Evolutionary conservation across 345 rosid genomes (phyloP).

Genomic region (Murraya koenigii): DNA sequence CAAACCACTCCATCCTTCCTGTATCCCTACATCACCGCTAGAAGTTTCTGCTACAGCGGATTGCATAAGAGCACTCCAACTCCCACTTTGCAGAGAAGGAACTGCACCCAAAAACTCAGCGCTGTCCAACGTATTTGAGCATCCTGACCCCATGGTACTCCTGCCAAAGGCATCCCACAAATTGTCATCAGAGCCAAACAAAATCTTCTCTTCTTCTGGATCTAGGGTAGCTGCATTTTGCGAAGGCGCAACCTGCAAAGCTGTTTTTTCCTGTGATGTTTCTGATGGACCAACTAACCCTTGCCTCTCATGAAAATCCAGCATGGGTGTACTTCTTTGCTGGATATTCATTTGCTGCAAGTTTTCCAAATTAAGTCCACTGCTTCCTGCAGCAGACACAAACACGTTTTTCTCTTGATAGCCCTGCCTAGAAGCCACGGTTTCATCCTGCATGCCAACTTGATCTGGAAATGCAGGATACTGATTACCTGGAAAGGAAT

Average conservation of each 20-base stretch:
- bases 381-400: constrained; percentile 33
- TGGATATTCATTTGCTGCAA: constrained; percentile 41
- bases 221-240: constrained; percentile 70
- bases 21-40: constrained; percentile 44
- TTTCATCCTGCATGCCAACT: constrained; percentile 42
- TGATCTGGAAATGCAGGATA: constrained; percentile 46
- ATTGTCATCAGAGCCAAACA: constrained; percentile 86
- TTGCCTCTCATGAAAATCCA: constrained; percentile 39
- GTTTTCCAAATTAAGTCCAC: constrained; percentile 41
- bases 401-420: constrained; percentile 39
- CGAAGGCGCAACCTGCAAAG: constrained; percentile 30
- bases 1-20: constrained; percentile 62
- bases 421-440: constrained; percentile 45
- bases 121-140: constrained; percentile 41
- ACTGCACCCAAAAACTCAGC: constrained; percentile 45
- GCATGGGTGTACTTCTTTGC: constrained; percentile 34
- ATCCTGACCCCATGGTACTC: constrained; percentile 42
- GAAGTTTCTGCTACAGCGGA: constrained; percentile 96
- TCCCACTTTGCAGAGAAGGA: constrained; percentile 86
- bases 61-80: constrained; percentile 99
- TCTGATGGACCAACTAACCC: constrained; percentile 39
- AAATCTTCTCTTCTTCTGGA: constrained; percentile 85
- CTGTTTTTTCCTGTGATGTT: constrained; percentile 40
- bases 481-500: constrained; percentile 47
- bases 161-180: constrained; percentile 79